Base-by-base conservation (phyloP, 306 rosid genomes). In the Lathyrus oleraceus region DNA sequence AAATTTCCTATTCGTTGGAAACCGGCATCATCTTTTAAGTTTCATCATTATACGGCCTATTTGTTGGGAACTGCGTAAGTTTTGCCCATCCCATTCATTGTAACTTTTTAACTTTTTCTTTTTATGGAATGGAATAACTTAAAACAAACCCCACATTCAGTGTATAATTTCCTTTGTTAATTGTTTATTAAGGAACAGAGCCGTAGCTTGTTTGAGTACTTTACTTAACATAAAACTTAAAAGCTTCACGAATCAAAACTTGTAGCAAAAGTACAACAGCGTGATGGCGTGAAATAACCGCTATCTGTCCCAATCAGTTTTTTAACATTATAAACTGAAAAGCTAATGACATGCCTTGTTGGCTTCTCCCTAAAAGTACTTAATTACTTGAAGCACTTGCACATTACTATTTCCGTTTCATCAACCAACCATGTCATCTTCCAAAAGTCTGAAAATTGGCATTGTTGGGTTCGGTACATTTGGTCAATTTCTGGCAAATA, bases 381-480 rank as follows among this genome's bases (percentile, higher is more conserved):
- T 4, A 30, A 30, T 30, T 30, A 5, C 35, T 30, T 30, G 35
- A 30, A 30, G 35, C 35, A 44, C 6, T 27, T 20, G 42, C 21
- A 44, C 16, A 71, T 56, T 42, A 47, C 13, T 25, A 25, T 12
- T 25, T 40, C 19, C 23, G 15, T 27, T n/a, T 12, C 4, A 30
- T 30, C 6, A 56, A 56, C 14, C 63, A 62, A 71, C 47, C 63
- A 78, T 78, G 77, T 44, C 35, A 30, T 30, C 44, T 60, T 67
- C 60, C 27, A 67, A 64, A 51, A 64, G 4, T 48, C 67, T 88
- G 61, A 83, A 78, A 77, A 88, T 88, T 53, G 88, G 88, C 49
- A 79, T 88, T 3, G 80, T 88, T 21, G 88, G 95, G 10, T 88
- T 85, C 12, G 91, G 91, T 25, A 39, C 63, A 62, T 88, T 81